Evolutionary conservation across 345 rosid species (phyloP), one percentile per base, ranked within the genome.

Genomic region (Euphorbia pulcherrima): DNA sequence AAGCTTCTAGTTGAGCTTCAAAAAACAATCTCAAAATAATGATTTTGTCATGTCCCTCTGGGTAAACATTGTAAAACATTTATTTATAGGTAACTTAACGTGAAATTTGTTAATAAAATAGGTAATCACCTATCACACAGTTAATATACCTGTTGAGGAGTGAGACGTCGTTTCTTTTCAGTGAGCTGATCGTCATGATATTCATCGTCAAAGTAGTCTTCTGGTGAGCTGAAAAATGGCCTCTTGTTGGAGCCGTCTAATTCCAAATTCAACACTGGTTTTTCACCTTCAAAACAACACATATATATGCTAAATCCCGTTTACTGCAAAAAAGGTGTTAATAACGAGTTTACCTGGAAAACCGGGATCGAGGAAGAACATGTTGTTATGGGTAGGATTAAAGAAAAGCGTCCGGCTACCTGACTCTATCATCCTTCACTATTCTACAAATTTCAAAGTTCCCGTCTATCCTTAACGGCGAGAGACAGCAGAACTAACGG

Each of bases 91-190:
- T 33, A 33, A 33, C 7, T 33, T 2, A 33, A 2, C 37, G 7
- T 33, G 37, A 3, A 33, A 2, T 18, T 21, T 48, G 2, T 17
- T 16, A 53, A n/a, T n/a, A n/a, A n/a, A n/a, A n/a, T n/a, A n/a
- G n/a, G n/a, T n/a, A n/a, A n/a, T n/a, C n/a, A n/a, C n/a, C n/a
- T n/a, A n/a, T n/a, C n/a, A n/a, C n/a, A n/a, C n/a, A n/a, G n/a
- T 14, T 16, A 0, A 41, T 53, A 35, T 12, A 89, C 97, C 92
- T 92, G 97, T 62, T 89, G 84, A 0, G 82, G 33, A 20, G 87
- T 84, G 51, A 92, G 96, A 30, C 97, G 92, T 54, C 97, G 96
- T 65, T 92, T 92, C 80, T 90, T 92, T 77, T 90, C 97, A 14
- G 87, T 87, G 65, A 65, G 50, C 77, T 87, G 96, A 8, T 92